Evolutionary conservation across 2,329 filamentous ascomycete species (phyloP).

Genomic region (Penicillium sumatraense): DNA sequence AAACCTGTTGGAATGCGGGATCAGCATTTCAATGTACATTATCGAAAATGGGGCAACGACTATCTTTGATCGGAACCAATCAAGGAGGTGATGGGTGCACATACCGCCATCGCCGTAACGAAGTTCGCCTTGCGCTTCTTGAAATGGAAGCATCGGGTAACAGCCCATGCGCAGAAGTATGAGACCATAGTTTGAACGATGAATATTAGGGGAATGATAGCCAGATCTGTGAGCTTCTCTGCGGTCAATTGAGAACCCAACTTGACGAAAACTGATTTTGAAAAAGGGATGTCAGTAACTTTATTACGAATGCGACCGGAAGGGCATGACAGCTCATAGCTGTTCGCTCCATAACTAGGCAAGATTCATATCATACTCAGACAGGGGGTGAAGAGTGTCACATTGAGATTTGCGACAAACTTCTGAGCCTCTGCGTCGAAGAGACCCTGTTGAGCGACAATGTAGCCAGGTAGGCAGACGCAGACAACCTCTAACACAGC

Average conservation of each 20-base stretch:
- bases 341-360: neutral
- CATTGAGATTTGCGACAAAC: constrained; percentile 94
- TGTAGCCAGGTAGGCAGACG: constrained; percentile 90
- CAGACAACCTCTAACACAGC: constrained; percentile 95
- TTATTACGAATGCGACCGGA: constrained; percentile 11
- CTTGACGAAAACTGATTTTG: constrained; percentile 82
- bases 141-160: constrained; percentile 79
- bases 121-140: constrained; percentile 88
- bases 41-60: neutral
- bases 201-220: constrained; percentile 95
- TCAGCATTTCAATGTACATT: constrained; percentile 5
- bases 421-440: constrained; percentile 97
- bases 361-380: constrained; percentile 67
- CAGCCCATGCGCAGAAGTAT: constrained; percentile 72
- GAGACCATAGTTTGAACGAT: constrained; percentile 84
- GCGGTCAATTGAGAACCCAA: constrained; percentile 91
- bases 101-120: constrained; percentile 88
- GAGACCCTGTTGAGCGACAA: constrained; percentile 85
- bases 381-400: constrained; percentile 94
- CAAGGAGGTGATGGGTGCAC: constrained; percentile 24
- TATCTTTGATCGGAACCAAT: neutral
- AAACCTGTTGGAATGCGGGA: constrained; percentile 60
- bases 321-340: too few species aligned
- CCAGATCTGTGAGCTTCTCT: constrained; percentile 85
- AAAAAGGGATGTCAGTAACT: neutral